These are phyloP conservation scores for Neopestalotiopsis sp. DNA, from an alignment of 2,329 filamentous ascomycete genomes.

Conservation along the genomic window DNA sequence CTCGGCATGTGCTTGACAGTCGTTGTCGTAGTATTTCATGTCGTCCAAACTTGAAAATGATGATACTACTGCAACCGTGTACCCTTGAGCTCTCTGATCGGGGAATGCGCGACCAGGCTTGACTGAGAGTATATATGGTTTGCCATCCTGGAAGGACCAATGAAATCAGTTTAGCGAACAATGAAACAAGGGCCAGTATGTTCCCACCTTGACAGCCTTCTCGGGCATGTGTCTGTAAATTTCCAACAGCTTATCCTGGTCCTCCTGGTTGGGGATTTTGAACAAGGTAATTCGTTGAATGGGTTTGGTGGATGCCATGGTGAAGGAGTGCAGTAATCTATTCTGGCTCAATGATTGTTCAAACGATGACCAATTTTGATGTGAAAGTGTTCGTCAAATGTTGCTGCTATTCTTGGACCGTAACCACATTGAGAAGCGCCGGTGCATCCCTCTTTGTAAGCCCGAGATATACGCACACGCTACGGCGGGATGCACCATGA, in stretches of 20 bases:
- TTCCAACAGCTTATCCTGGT: conserved; percentile 50
- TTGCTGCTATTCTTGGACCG: neutral
- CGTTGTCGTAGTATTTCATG: conserved; percentile 62
- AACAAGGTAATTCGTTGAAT: conserved; percentile 59
- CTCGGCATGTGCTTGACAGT: conserved; percentile 25
- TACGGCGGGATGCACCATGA: too few species aligned
- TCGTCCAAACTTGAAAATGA: conserved; percentile 59
- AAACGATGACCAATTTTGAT: neutral
- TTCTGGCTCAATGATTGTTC: neutral
- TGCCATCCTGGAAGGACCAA: conserved; percentile 61
- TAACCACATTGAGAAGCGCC: neutral
- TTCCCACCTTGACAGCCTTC: conserved; percentile 48
- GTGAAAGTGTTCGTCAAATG: neutral
- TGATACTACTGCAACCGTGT: conserved; percentile 56
- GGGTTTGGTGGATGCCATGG: conserved; percentile 24
- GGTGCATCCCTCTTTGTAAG: neutral
- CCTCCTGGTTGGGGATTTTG: conserved; percentile 52
- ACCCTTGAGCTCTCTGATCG: conserved; percentile 59
- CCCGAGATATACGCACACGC: neutral
- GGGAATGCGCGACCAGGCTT: conserved; percentile 55
- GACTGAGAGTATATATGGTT: conserved; percentile 70
- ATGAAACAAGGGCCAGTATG: conserved; percentile 1
- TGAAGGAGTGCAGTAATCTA: neutral
- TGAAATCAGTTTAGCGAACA: neutral
- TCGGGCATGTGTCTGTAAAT: conserved; percentile 48